phyloP scores from a whole-genome alignment of 2,329 filamentous ascomycete genomes.

The Neospermospora avenae region DNA sequence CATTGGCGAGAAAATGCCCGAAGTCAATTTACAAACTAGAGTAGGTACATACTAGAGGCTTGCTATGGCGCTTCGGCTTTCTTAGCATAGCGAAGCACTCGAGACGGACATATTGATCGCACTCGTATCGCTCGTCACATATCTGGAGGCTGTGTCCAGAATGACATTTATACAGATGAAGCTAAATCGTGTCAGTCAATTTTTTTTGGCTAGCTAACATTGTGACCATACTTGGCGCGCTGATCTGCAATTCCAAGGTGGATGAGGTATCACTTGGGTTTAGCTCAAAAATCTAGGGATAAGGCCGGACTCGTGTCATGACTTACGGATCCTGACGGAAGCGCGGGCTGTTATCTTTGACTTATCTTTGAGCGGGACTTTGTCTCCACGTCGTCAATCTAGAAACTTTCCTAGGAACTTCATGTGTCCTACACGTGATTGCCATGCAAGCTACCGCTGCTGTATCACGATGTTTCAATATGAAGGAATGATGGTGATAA shows the following conservation, averaged over 20 bases:
- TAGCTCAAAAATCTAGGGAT: neutral
- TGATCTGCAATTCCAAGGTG: conserved; percentile 2
- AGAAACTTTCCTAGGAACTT: neutral
- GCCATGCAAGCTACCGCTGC: neutral
- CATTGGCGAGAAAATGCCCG: neutral
- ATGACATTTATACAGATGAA: neutral
- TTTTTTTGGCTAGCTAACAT: neutral
- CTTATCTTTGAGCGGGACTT: neutral
- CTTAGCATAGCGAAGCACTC: neutral
- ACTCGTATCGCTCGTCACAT: neutral
- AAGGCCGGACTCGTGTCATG: neutral
- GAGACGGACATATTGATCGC: neutral
- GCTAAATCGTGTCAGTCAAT: neutral
- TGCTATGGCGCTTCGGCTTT: neutral
- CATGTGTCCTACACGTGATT: neutral
- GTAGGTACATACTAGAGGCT: too few relatives aligned
- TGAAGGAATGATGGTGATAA: neutral
- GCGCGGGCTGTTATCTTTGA: neutral
- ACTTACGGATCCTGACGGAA: neutral
- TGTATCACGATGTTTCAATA: neutral
- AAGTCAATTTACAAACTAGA: too few relatives aligned
- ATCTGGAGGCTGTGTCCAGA: neutral
- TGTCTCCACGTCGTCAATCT: neutral
- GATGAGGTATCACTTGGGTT: neutral
- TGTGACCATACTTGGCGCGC: neutral